Evolutionary conservation across 805 yeast species (phyloP), one percentile per base, ranked within the genome.

Genomic region (Teunomyces atbi): DNA sequence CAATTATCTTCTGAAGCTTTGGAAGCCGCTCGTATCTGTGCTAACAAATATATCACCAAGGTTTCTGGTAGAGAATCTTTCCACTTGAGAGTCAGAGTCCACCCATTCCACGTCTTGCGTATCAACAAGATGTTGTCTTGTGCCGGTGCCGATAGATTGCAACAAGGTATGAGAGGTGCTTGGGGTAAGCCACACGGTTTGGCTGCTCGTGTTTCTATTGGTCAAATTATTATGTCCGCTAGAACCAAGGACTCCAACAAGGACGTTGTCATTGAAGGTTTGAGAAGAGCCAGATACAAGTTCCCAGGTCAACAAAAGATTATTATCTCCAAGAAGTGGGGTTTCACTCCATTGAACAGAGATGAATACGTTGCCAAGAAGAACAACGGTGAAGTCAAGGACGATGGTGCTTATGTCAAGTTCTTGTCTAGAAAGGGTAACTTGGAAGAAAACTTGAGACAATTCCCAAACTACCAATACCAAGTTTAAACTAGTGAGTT

Each of bases 151-250:
- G 99, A 94, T 92, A 90, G 99, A 88, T 86, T 94, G 81, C 99
- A 94, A 83, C 98, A 94, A 83, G 99, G 99, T 91, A 94, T 94
- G 99, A 92, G 99, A 89, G 96, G 96, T 84, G 99, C 99, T 74
- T 94, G 98, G 98, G 99, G 99, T 90, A 94, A 94, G 84, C 99
- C 99, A 70, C 97, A 91, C 69, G 99, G 99, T 84, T 83, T 90
- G 71, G 99, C 98, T 68, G 99, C 99, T 69, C 90, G 99, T 79
- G 98, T 94, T 75, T 80, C 80, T 81, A 94, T 94, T 78, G 99
- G 99, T 73, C 99, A 94, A 83, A 85, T 94, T 75, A 84, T 94
- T 74, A 84, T 94, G 81, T 92, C 98, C 61, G 89, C 89, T 76
- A 92, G 99, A 84, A 88, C 97, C 78, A 92, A 86, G 84, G 99